Conservation (phyloP, 257 asterid species). For the Anisodus tanguticus region DNA sequence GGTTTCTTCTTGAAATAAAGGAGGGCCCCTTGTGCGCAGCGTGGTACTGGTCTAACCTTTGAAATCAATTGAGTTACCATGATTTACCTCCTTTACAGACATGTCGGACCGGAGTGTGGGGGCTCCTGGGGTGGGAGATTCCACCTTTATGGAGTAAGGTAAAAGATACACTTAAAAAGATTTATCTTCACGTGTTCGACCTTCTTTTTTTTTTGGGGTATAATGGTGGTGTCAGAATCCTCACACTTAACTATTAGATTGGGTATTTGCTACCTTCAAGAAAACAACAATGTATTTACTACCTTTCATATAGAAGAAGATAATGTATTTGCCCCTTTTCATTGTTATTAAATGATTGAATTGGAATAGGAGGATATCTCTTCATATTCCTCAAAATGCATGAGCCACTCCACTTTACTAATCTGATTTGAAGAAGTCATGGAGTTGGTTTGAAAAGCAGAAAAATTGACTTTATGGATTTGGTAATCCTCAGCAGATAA, state of each 20-base stretch:
- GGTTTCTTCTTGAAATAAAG: no score
- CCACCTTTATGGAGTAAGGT: no score
- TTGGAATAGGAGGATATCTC: not conserved
- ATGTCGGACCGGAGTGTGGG: no score
- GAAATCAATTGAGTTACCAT: no score
- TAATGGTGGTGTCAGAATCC: not conserved
- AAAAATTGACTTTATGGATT: not conserved
- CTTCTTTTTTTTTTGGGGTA: not conserved
- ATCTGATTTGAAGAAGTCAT: conserved; percentile 21
- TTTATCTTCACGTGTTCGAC: not conserved
- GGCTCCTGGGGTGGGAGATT: no score
- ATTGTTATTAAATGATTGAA: not conserved
- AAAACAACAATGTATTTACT: no score
- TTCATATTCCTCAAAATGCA: not conserved
- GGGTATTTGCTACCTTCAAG: not conserved
- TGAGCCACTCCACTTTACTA: not conserved
- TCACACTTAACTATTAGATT: not conserved
- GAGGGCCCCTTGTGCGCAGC: no score
- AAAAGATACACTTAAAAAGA: not conserved
- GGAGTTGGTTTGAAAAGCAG: conserved; percentile 2
- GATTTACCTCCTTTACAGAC: no score
- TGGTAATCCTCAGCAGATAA: not conserved
- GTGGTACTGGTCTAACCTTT: no score
- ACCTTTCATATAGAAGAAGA: not conserved
- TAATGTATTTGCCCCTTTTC: not conserved